A percentile compares a stretch with the other conserved stretches of the same genome.
phyloP scores from a whole-genome alignment of 495 filamentous ascomycete genomes.

The Trichoderma gamsii region DNA sequence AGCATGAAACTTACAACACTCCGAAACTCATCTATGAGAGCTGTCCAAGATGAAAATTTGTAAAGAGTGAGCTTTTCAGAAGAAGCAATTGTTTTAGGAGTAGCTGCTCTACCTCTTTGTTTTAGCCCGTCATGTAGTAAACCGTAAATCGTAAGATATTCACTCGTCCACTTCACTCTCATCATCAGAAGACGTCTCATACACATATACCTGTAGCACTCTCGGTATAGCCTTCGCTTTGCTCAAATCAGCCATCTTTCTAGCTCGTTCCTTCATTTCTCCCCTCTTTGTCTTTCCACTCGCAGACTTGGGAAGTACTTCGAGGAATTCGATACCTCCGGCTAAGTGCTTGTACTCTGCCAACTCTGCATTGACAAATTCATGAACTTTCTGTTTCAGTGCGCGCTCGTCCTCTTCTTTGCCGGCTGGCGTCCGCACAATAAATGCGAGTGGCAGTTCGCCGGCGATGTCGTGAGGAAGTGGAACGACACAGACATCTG shows the following conservation, averaged over 20 bases:
- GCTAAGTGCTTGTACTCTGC: background rate
- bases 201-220: background rate
- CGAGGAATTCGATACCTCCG: background rate
- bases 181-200: background rate
- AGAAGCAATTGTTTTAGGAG: no score
- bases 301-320: background rate
- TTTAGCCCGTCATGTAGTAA: no score
- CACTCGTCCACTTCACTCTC: background rate
- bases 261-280: background rate
- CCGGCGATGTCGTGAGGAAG: background rate
- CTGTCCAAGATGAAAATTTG: no score
- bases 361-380: background rate
- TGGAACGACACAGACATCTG: constrained; percentile 4
- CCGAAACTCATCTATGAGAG: no score
- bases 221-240: background rate
- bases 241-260: background rate
- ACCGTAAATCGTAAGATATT: background rate
- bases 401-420: background rate
- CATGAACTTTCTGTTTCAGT: background rate
- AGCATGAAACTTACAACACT: no score
- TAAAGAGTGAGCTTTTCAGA: no score
- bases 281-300: background rate
- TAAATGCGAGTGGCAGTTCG: background rate
- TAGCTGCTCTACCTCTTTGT: no score
- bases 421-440: background rate